Percentiles rank a stretch among this genome's conserved stretches.
Conservation (phyloP, 169 alveolate species). For the Plasmodium malariae region DNA sequence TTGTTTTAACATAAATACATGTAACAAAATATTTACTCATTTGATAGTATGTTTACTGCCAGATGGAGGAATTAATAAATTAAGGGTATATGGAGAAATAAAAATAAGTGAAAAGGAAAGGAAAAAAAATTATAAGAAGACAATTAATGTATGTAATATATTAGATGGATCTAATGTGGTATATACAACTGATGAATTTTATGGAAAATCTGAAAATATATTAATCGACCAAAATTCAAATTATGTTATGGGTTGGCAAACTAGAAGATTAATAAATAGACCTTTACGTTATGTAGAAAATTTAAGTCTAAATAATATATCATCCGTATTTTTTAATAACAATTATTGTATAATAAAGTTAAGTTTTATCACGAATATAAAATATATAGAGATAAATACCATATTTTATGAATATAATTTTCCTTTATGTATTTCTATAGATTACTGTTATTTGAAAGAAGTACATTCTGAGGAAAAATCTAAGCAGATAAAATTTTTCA, state of each 20-base stretch:
- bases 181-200: conserved; percentile 76
- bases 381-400: conserved; percentile 75
- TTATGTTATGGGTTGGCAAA: conserved; percentile 77
- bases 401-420: conserved; percentile 76
- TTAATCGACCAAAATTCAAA: conserved; percentile 58
- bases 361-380: conserved; percentile 58
- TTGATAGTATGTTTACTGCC: conserved; percentile 77
- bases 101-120: conserved; percentile 54
- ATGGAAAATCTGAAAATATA: conserved; percentile 73
- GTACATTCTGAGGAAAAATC: conserved; percentile 62
- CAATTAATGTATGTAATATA: conserved; percentile 63
- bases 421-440: conserved; percentile 73
- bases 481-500: conserved; percentile 56
- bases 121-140: conserved; percentile 62
- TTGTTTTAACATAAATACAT: conserved; percentile 75
- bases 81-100: conserved; percentile 82
- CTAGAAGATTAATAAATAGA: conserved; percentile 68
- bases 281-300: conserved; percentile 74
- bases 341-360: conserved; percentile 74
- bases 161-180: conserved; percentile 73
- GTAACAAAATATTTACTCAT: conserved; percentile 77
- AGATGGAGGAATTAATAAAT: conserved; percentile 80
- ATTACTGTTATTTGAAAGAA: conserved; percentile 53
- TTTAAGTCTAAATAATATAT: conserved; percentile 53
- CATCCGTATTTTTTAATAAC: conserved; percentile 60